Evolutionary conservation across 768 basidiomycete genomes (phyloP).

Genomic region (Leccinum ochraceum): DNA sequence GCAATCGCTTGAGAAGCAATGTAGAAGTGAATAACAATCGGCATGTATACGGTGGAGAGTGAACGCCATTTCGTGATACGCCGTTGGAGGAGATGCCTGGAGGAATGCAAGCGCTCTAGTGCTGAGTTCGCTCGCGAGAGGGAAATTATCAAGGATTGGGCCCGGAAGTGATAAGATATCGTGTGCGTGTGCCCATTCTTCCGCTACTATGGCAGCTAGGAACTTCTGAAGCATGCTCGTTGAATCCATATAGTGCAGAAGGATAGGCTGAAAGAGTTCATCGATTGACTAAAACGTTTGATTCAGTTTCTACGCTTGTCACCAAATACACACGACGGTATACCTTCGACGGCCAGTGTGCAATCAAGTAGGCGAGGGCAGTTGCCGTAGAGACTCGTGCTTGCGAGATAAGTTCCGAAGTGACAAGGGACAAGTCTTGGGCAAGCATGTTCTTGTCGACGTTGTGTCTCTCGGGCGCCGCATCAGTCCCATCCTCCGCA

Average conservation of each 20-base stretch:
- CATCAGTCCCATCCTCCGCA: slow-evolving; percentile 45
- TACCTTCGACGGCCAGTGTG: slow-evolving; percentile 67
- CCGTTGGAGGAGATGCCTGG: slow-evolving; percentile 70
- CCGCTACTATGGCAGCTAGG: slow-evolving; percentile 79
- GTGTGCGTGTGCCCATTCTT: slow-evolving; percentile 84
- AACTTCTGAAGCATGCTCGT: slow-evolving; percentile 91
- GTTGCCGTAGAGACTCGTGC: slow-evolving; percentile 78
- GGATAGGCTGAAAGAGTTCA: slow-evolving; percentile 70
- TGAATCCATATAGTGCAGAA: slow-evolving; percentile 80
- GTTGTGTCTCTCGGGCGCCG: slow-evolving; percentile 71
- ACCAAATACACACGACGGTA: not conserved
- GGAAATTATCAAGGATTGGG: slow-evolving; percentile 54
- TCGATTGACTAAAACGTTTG: slow-evolving; percentile 45
- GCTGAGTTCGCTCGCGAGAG: slow-evolving; percentile 67
- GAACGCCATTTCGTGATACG: slow-evolving; percentile 90
- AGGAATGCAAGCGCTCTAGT: slow-evolving; percentile 69
- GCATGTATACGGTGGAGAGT: slow-evolving; percentile 75
- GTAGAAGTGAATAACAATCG: slow-evolving; percentile 80
- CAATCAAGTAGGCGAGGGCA: slow-evolving; percentile 70
- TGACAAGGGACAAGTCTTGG: slow-evolving; percentile 85
- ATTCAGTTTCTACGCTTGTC: slow-evolving; percentile 1
- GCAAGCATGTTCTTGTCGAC: slow-evolving; percentile 95
- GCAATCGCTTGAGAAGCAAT: slow-evolving; percentile 82
- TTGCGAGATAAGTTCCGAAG: slow-evolving; percentile 72
- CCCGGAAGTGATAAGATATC: slow-evolving; percentile 35